Percentiles rank a stretch among this genome's conserved stretches.
phyloP scores from a whole-genome alignment of 2,329 filamentous ascomycete species.

The Fusarium sp. region DNA sequence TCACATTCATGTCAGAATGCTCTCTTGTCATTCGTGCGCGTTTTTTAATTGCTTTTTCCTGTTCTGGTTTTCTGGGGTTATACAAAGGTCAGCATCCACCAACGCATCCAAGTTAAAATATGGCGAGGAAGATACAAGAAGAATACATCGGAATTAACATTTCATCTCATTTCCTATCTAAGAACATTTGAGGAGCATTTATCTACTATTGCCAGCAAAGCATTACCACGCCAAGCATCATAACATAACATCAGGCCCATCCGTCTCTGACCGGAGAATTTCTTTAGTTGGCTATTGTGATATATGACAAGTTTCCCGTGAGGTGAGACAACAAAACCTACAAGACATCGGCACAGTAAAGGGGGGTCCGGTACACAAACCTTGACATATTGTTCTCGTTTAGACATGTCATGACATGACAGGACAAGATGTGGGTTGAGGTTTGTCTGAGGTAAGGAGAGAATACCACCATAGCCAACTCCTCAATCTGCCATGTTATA shows the following conservation, averaged over 20 bases:
- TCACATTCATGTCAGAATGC: conserved; percentile 3
- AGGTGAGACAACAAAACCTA: not conserved
- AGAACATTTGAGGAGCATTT: not conserved
- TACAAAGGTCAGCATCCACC: conserved; percentile 30
- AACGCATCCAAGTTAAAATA: conserved; percentile 11
- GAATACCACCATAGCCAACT: not conserved
- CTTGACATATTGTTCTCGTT: conserved; percentile 15
- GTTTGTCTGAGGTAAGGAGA: not conserved
- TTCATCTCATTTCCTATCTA: not conserved
- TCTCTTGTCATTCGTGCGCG: not conserved
- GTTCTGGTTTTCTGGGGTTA: conserved; percentile 7
- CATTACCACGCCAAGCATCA: not conserved
- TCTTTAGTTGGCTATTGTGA: not conserved
- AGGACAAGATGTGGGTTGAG: not conserved
- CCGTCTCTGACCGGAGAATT: conserved; percentile 3
- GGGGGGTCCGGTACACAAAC: not conserved
- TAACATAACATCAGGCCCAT: not conserved
- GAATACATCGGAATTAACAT: conserved; percentile 1
- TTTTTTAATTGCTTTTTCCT: conserved; percentile 9
- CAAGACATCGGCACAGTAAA: not conserved
- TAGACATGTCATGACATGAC: not conserved
- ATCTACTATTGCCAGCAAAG: too few species aligned
- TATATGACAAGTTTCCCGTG: conserved; percentile 19
- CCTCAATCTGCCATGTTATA: not conserved
- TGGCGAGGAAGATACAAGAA: not conserved